Conservation (phyloP, 2,329 filamentous ascomycete genomes). For the Septoria petroselini region DNA sequence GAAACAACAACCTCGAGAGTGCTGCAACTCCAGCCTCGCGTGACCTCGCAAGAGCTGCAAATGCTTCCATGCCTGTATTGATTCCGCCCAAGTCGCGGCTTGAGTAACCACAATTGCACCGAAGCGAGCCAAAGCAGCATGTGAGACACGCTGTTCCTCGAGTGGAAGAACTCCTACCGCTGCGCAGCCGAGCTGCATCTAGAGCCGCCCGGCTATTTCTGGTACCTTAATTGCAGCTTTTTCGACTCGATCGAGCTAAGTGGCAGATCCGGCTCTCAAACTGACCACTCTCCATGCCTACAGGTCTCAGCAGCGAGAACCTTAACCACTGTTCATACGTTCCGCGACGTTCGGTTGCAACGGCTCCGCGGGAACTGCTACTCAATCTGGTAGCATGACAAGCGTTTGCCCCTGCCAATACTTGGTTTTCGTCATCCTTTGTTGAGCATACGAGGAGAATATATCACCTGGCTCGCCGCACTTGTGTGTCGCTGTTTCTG, state of each 20-base stretch:
- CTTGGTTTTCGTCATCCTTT: slow-evolving; percentile 11
- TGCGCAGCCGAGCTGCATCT: background rate
- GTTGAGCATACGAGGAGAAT: slow-evolving; percentile 5
- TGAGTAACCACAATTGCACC: too few species aligned
- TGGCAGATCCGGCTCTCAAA: background rate
- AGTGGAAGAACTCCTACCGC: too few species aligned
- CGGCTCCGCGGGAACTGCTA: slow-evolving; percentile 12
- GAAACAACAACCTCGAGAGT: too few species aligned
- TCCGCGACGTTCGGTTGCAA: slow-evolving; percentile 3
- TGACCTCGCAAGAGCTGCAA: too few species aligned
- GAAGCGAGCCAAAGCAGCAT: too few species aligned
- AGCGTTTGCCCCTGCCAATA: slow-evolving; percentile 14
- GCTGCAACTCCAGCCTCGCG: too few species aligned
- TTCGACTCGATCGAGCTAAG: background rate
- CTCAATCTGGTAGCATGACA: slow-evolving; percentile 6
- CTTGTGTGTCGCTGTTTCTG: background rate
- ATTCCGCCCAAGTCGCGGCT: too few species aligned
- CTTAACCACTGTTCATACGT: slow-evolving; percentile 3
- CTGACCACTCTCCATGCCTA: background rate
- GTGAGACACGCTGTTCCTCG: too few species aligned
- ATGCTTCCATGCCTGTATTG: too few species aligned
- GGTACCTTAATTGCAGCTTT: background rate
- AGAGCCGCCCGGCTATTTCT: slow-evolving; percentile 2
- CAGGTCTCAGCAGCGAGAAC: slow-evolving; percentile 5
- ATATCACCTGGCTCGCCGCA: slow-evolving; percentile 2